phyloP scores from a whole-genome alignment of 306 rosid genomes.

The Dryas drummondii region DNA sequence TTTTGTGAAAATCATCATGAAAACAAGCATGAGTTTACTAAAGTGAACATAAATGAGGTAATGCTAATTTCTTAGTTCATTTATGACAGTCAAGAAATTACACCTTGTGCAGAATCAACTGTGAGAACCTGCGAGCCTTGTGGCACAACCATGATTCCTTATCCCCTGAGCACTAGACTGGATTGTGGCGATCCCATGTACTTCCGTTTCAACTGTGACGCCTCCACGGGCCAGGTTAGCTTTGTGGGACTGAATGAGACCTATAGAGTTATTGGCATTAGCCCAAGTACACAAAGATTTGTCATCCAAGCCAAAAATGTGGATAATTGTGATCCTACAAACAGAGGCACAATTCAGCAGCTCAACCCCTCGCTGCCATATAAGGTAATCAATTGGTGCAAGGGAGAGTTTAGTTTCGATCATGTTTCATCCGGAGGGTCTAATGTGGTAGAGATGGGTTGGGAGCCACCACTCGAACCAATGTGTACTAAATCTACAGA shows the following conservation, averaged over 20 bases:
- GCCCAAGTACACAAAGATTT: conserved; percentile 9
- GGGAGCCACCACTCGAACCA: conserved; percentile 51
- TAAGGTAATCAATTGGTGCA: conserved; percentile 38
- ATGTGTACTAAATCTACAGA: conserved; percentile 34
- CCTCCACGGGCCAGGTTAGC: conserved; percentile 7
- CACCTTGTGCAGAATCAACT: conserved; percentile 34
- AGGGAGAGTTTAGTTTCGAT: not conserved
- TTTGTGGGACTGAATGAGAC: conserved; percentile 9
- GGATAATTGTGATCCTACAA: conserved; percentile 16
- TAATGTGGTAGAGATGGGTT: conserved; percentile 40
- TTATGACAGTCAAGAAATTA: not conserved
- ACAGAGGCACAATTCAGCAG: conserved; percentile 27
- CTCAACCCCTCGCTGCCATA: conserved; percentile 45
- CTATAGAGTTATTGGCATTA: conserved; percentile 9
- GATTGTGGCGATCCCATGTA: conserved; percentile 48
- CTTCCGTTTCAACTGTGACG: conserved; percentile 27
- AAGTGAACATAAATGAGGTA: not conserved
- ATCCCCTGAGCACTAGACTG: conserved; percentile 47
- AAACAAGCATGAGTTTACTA: not conserved
- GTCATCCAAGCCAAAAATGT: not conserved
- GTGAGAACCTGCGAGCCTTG: conserved; percentile 37
- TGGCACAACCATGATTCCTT: conserved; percentile 45
- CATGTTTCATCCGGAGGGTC: too few species aligned
- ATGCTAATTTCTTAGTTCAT: not conserved
- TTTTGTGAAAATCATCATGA: not conserved